Percentiles rank a stretch among this genome's conserved stretches.
Evolutionary conservation across 2,329 filamentous ascomycete species (phyloP).

Genomic region (Thermomyces lanuginosus): DNA sequence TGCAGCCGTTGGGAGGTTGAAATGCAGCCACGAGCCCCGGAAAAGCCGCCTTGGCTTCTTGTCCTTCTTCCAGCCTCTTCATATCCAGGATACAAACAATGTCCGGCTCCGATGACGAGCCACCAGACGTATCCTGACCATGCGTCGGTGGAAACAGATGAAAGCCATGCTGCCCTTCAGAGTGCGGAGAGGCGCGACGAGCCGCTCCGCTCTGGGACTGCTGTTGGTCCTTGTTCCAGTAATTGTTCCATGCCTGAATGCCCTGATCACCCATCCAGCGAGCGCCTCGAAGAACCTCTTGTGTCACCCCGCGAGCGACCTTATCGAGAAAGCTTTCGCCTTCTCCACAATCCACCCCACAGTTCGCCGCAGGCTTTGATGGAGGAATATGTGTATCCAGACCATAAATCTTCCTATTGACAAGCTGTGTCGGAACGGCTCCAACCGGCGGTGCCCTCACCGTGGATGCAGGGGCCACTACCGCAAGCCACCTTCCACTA

Average conservation of each 20-base stretch:
- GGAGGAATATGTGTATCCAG: conserved; percentile 28
- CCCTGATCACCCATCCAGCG: conserved; percentile 35
- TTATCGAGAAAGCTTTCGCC: conserved; percentile 33
- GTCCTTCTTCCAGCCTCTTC: conserved; percentile 25
- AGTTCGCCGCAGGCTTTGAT: conserved; percentile 26
- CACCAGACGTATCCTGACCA: conserved; percentile 23
- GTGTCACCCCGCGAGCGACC: conserved; percentile 33
- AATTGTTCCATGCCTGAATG: conserved; percentile 34
- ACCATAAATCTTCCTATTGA: conserved; percentile 22
- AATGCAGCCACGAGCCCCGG: conserved; percentile 29
- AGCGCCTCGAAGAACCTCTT: conserved; percentile 33
- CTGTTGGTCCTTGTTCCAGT: conserved; percentile 31
- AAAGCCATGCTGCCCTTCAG: conserved; percentile 16
- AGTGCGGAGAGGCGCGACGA: conserved; percentile 16
- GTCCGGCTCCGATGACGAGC: conserved; percentile 24
- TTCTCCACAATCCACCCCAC: conserved; percentile 31
- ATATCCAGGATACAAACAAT: conserved; percentile 32
- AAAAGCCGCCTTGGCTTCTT: conserved; percentile 18
- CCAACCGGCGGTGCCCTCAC: conserved; percentile 25
- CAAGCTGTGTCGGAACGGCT: conserved; percentile 20
- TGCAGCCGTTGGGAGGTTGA: conserved; percentile 33
- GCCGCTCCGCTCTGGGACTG: conserved; percentile 10
- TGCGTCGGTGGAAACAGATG: conserved; percentile 32
- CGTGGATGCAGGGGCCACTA: conserved; percentile 26
- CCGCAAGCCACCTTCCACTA: conserved; percentile 32